A percentile compares a stretch with the other conserved stretches of the same genome.
Conservation (phyloP, 495 filamentous ascomycete genomes). For the Rhypophila decipiens region DNA sequence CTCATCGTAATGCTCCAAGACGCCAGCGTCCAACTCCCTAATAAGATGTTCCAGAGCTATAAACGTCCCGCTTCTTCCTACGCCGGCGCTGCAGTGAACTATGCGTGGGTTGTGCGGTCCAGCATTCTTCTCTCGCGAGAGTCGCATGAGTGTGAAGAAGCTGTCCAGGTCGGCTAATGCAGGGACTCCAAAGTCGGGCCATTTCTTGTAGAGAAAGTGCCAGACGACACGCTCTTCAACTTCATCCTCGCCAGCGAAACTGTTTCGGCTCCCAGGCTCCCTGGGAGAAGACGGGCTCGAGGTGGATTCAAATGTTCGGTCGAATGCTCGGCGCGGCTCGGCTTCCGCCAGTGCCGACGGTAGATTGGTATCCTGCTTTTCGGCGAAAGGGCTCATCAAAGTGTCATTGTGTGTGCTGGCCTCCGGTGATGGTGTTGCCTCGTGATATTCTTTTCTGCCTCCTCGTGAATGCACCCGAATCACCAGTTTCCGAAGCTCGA, state of each 20-base stretch:
- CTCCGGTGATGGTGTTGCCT: neutral
- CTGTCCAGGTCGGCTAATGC: conserved; percentile 70
- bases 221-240: conserved; percentile 62
- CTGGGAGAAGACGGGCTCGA: neutral
- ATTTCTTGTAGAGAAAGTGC: conserved; percentile 87
- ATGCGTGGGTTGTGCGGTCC: conserved; percentile 69
- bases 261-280: neutral
- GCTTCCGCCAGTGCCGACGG: conserved; percentile 1
- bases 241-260: neutral
- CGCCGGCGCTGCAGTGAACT: conserved; percentile 90
- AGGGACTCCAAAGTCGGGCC: conserved; percentile 91
- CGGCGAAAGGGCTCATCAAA: conserved; percentile 2
- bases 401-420: neutral
- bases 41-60: conserved; percentile 90
- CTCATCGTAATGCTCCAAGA: conserved; percentile 44
- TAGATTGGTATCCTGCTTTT: conserved; percentile 15
- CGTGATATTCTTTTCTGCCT: neutral
- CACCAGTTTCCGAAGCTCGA: conserved; percentile 47
- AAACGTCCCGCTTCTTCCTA: conserved; percentile 91
- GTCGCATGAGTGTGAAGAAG: conserved; percentile 69
- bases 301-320: neutral
- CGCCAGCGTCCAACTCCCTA: conserved; percentile 70
- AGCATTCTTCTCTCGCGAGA: conserved; percentile 65
- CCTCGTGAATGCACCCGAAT: conserved; percentile 32
- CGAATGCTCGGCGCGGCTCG: neutral